Conservation (phyloP, 495 filamentous ascomycete genomes). For the Cenococcum geophilum region DNA sequence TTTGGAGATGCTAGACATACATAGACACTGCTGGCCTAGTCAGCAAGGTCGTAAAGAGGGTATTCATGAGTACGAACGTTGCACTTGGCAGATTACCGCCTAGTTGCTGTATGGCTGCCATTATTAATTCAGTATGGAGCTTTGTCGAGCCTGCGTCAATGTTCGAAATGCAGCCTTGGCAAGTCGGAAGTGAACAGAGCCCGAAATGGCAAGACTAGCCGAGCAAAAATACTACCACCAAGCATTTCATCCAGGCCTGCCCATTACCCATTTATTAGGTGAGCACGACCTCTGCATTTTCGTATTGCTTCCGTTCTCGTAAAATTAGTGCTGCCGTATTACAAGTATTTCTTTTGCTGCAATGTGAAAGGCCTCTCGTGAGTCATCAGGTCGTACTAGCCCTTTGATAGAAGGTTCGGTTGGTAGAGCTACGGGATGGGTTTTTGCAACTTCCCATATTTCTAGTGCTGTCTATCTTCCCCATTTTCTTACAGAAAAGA, state of each 20-base stretch:
- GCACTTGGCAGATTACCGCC: neutral
- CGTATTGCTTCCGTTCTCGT: neutral
- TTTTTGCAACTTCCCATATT: neutral
- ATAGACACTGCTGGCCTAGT: slow-evolving; percentile 7
- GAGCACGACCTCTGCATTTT: slow-evolving; percentile 1
- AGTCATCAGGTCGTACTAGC: neutral
- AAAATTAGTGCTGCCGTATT: neutral
- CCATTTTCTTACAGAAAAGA: neutral
- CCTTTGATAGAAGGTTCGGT: neutral
- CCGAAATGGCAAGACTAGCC: neutral
- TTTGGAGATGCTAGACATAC: slow-evolving; percentile 4
- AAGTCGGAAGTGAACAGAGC: neutral
- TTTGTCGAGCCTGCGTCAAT: neutral
- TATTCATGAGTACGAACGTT: slow-evolving; percentile 2
- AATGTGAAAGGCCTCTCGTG: neutral
- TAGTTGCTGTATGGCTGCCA: slow-evolving; percentile 3
- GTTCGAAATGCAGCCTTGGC: neutral
- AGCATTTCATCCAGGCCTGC: neutral
- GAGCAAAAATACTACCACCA: neutral
- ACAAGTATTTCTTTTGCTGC: neutral
- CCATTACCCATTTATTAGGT: neutral
- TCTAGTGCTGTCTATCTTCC: neutral
- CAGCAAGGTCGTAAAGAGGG: neutral
- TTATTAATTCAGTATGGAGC: neutral
- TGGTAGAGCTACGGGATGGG: neutral